phyloP scores from a whole-genome alignment of 768 basidiomycete genomes.

The Phanerochaete sordida region DNA sequence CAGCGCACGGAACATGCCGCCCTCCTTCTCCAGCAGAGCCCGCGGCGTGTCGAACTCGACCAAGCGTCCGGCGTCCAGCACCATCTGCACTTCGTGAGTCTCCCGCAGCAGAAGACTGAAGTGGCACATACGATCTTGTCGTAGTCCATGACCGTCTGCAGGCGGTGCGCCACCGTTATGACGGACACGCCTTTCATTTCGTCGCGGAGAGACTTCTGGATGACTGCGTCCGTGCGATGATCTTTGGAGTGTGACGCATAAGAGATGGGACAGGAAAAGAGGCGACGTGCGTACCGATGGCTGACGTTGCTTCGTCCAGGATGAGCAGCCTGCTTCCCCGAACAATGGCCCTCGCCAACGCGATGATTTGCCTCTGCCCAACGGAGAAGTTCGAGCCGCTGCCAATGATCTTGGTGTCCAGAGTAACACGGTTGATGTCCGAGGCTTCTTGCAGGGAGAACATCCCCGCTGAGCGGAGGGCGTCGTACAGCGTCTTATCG shows the following conservation, averaged over 20 bases:
- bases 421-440: slow-evolving; percentile 34
- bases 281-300: slow-evolving; percentile 2
- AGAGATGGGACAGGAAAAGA: slow-evolving; percentile 9
- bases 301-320: slow-evolving; percentile 41
- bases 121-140: slow-evolving; percentile 49
- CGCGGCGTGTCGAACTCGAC: slow-evolving; percentile 47
- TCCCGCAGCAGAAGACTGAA: not conserved
- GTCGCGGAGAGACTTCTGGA: slow-evolving; percentile 51
- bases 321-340: slow-evolving; percentile 52
- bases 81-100: slow-evolving; percentile 28
- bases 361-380: slow-evolving; percentile 59
- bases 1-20: slow-evolving; percentile 30
- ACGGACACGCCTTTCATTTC: slow-evolving; percentile 42
- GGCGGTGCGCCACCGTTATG: slow-evolving; percentile 56
- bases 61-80: slow-evolving; percentile 35
- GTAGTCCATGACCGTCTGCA: slow-evolving; percentile 56
- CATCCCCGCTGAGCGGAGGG: slow-evolving; percentile 44
- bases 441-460: slow-evolving; percentile 35
- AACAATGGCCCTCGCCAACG: slow-evolving; percentile 55
- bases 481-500: slow-evolving; percentile 46
- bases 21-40: slow-evolving; percentile 35
- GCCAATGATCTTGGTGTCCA: slow-evolving; percentile 40
- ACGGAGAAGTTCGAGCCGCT: slow-evolving; percentile 46
- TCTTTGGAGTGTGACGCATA: slow-evolving; percentile 38
- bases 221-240: slow-evolving; percentile 51